Conservation (phyloP, 352 stramenopile genomes). For the Proteromonas lacertae region DNA sequence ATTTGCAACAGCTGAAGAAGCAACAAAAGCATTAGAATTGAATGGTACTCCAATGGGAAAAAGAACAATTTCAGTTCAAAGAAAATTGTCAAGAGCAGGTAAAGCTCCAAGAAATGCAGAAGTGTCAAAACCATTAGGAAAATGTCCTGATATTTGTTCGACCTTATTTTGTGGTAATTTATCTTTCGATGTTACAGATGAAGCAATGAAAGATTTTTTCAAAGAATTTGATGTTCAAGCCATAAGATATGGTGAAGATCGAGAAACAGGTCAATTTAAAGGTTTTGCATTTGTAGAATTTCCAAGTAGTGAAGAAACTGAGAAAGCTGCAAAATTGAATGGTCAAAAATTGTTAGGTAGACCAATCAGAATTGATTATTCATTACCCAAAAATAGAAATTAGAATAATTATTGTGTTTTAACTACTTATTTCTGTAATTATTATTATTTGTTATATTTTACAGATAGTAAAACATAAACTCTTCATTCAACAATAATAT, state of each 20-base stretch:
- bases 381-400: constrained; percentile 19
- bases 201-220: constrained; percentile 56
- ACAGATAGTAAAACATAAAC: too few relatives aligned
- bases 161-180: constrained; percentile 92
- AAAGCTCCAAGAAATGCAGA: too few relatives aligned
- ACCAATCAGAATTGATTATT: constrained; percentile 68
- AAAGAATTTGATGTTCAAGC: constrained; percentile 63
- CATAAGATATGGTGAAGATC: constrained; percentile 69
- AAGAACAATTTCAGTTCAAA: constrained; percentile 65
- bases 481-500: too few relatives aligned
- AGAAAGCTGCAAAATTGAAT: constrained; percentile 44
- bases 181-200: constrained; percentile 73
- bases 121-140: constrained; percentile 24
- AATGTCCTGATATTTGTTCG: constrained; percentile 49
- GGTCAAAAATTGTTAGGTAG: constrained; percentile 58
- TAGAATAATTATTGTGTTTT: too few relatives aligned
- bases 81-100: constrained; percentile 1
- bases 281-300: constrained; percentile 94
- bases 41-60: constrained; percentile 35
- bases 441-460: too few relatives aligned
- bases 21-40: constrained; percentile 15
- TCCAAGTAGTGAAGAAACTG: constrained; percentile 51
- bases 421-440: too few relatives aligned
- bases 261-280: constrained; percentile 83
- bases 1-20: constrained; percentile 18